Base-by-base conservation (phyloP, 176 grass and related monocot genomes). In the Leersia perrieri region DNA sequence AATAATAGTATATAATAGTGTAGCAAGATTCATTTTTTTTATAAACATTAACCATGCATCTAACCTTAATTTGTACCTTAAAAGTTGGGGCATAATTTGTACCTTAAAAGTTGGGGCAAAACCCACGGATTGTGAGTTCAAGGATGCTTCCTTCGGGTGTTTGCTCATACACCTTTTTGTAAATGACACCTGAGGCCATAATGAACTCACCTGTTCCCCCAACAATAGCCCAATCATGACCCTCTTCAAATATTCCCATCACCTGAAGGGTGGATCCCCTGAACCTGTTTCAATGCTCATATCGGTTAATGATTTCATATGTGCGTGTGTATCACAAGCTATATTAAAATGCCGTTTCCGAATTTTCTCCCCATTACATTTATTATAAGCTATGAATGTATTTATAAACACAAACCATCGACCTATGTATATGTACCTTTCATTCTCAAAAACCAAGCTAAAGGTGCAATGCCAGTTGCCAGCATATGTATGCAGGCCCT, bases 211-310 rank as follows among this genome's bases (percentile, higher is more conserved):
- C 47, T 0, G 78, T 70, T 2, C 78, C 65, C 1, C 65, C 66
- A 39, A 80, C 78, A 58, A 80, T 80, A 30, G 78, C 47, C 78
- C 78, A 80, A 9, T 78, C 61, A 11, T 40, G 39, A 7, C 13
- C 20, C 18, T 66, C 61, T 4, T 66, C 76, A 0, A 1, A 4
- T 11, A 36, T 8, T 10, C 68, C 53, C 68, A 61, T 71, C 36
- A 82, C 80, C 5, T 82, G 38, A 16, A 82, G 55, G 0, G 57
- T 72, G 29, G 80, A 82, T 7, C 80, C 68, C 68, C 63, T 72
- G 15, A 47, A 72, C 28, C 68, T 73, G 1, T 9, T 44, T 47
- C 10, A n/a, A 13, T 2, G 0, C 25, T 25, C 31, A n/a, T n/a
- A n/a, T n/a, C n/a, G n/a, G n/a, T n/a, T n/a, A n/a, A n/a, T n/a